Conservation (phyloP, 2,329 filamentous ascomycete species). For the Alternaria hordeiaustralica region DNA sequence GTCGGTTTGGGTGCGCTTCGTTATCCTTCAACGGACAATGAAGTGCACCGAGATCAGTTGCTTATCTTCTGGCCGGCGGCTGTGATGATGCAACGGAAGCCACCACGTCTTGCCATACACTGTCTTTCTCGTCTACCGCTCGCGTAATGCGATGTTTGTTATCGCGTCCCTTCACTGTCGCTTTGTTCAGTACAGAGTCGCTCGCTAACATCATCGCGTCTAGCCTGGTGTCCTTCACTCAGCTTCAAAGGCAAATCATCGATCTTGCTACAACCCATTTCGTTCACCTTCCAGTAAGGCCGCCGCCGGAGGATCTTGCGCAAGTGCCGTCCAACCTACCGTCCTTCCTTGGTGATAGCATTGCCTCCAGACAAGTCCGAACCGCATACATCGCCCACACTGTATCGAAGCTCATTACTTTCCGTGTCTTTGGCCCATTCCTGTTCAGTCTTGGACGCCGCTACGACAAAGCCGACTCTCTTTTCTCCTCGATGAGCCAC, state of each 20-base stretch:
- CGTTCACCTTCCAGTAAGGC: constrained; percentile 58
- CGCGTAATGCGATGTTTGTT: constrained; percentile 11
- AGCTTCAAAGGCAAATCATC: constrained; percentile 60
- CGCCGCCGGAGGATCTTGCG: constrained; percentile 57
- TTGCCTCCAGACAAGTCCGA: constrained; percentile 59
- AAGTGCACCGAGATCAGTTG: constrained; percentile 15
- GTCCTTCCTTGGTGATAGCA: constrained; percentile 61
- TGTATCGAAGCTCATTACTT: constrained; percentile 63
- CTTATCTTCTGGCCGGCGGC: constrained; percentile 13
- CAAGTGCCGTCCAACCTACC: constrained; percentile 61
- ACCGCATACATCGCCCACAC: constrained; percentile 62
- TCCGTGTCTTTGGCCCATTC: constrained; percentile 64
- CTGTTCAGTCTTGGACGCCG: constrained; percentile 62
- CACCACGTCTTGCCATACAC: constrained; percentile 15
- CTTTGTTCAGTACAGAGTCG: background rate
- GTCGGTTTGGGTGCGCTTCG: constrained; percentile 2
- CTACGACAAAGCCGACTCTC: constrained; percentile 63
- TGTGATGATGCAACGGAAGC: constrained; percentile 10
- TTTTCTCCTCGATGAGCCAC: constrained; percentile 62
- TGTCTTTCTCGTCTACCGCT: constrained; percentile 13
- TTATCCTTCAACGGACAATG: constrained; percentile 12
- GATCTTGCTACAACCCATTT: constrained; percentile 61
- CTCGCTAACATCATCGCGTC: constrained; percentile 7
- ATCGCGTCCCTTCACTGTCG: background rate
- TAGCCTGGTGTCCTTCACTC: constrained; percentile 60